Percentiles rank a stretch among this genome's conserved stretches.
phyloP scores from a whole-genome alignment of 225 moss, liverwort and hornwort species.

The Pseudoscleropodium purum region DNA sequence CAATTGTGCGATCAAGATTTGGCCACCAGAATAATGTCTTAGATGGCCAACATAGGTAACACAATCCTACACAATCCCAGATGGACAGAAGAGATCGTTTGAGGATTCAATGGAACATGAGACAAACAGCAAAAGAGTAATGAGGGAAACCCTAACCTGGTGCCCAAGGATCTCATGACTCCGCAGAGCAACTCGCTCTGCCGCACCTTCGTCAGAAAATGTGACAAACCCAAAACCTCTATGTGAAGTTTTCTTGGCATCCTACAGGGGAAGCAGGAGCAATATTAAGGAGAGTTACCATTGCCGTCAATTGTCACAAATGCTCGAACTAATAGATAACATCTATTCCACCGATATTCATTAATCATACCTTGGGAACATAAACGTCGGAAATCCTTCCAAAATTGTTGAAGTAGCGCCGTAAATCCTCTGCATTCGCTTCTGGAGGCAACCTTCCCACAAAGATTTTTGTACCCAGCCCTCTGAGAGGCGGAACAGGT shows the following conservation, averaged over 20 bases:
- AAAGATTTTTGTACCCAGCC: slow-evolving; percentile 84
- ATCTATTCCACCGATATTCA: background rate
- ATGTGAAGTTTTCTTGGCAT: slow-evolving; percentile 96
- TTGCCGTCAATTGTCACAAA: background rate
- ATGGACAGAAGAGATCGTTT: background rate
- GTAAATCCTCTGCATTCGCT: slow-evolving; percentile 85
- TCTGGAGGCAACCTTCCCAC: slow-evolving; percentile 93
- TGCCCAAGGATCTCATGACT: slow-evolving; percentile 97
- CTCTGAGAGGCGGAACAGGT: slow-evolving; percentile 61
- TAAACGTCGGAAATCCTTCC: slow-evolving; percentile 94
- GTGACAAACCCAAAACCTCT: slow-evolving; percentile 96
- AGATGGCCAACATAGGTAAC: background rate
- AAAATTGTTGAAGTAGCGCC: slow-evolving; percentile 97
- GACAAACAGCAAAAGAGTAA: background rate
- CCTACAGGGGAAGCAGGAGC: slow-evolving; percentile 26
- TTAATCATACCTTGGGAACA: slow-evolving; percentile 68
- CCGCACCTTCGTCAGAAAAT: slow-evolving; percentile 95
- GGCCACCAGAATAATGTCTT: background rate
- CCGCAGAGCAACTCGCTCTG: slow-evolving; percentile 82
- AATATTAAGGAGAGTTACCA: background rate
- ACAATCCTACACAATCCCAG: background rate
- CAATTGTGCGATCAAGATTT: background rate
- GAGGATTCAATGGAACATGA: background rate
- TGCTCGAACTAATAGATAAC: background rate
- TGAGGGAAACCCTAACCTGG: slow-evolving; percentile 39